Evolutionary conservation across 345 rosid genomes (phyloP).

Genomic region (Raphanus raphanistrum): DNA sequence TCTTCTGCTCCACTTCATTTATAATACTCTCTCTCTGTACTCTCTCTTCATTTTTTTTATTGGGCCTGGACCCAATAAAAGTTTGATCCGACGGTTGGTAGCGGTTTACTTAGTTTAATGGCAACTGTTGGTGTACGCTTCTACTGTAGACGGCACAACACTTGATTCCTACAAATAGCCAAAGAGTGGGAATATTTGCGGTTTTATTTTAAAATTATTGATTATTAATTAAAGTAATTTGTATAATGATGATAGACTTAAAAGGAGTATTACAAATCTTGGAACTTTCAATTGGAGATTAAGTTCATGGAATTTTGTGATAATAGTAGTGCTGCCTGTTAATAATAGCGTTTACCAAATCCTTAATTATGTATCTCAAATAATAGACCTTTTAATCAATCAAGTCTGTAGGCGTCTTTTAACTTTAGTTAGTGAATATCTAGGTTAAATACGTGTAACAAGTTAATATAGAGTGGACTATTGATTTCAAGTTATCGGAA

Average conservation of each 20-base stretch:
- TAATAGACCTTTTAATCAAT: neutral
- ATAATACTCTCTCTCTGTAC: conserved; percentile 15
- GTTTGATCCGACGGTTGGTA: conserved; percentile 45
- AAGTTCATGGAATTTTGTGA: conserved; percentile 28
- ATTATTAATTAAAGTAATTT: neutral
- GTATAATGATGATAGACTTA: conserved; percentile 19
- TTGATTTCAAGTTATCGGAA: neutral
- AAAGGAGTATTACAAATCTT: neutral
- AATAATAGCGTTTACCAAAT: conserved; percentile 1
- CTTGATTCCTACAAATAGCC: neutral
- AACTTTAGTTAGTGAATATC: neutral
- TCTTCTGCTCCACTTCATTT: conserved; percentile 33
- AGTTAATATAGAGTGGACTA: neutral
- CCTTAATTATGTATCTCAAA: neutral
- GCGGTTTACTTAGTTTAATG: conserved; percentile 23
- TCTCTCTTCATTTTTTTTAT: conserved; percentile 8
- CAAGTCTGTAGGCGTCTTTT: neutral
- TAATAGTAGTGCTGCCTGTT: conserved; percentile 2
- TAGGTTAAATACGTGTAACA: neutral
- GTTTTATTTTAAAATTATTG: neutral
- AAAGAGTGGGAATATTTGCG: neutral
- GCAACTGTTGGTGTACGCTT: conserved; percentile 19
- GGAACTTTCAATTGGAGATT: conserved; percentile 17
- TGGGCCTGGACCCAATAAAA: conserved; percentile 23
- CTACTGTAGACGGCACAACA: neutral